Evolutionary conservation across 2,329 filamentous ascomycete species (phyloP), one percentile per base, ranked within the genome.

Genomic region (Aspergillus calidoustus): DNA sequence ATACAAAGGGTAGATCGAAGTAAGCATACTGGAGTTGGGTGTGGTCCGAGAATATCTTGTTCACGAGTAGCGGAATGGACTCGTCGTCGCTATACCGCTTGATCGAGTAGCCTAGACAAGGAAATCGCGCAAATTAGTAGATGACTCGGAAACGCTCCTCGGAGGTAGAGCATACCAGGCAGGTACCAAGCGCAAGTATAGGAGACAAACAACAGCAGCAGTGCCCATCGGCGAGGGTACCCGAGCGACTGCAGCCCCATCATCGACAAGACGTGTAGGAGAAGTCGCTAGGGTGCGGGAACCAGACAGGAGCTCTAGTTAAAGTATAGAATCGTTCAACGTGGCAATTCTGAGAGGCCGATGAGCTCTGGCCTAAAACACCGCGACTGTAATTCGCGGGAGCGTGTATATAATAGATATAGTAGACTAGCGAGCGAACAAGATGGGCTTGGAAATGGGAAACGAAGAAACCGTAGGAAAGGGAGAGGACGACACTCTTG

Each of bases 1-100:
- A 96, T 57, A 94, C 90, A 75, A 96, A 96, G 7, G 92, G 92
- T 1, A 96, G 87, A 69, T 95, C 91, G 75, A 90, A 91, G 80
- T 94, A 96, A 68, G 92, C 92, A 85, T 93, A 96, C 76, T 96
- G 92, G n/a, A 96, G 82, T 75, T 95, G 90, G 7, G 91, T 95
- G 71, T 91, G 89, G 78, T 96, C 92, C 59, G 92, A 96, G 77
- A 93, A 96, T 70, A 93, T 89, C 77, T 96, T 96, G 81, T 96
- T 96, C 66, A 95, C 91, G 59, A 94, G 87, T n/a, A 97, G 83
- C 1, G 92, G 92, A 44, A 96, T 90, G 11, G 87, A 82, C 69
- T 96, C 90, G 74, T 87, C 86, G 66, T 93, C 86, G 67, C 84
- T 84, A 75, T 96, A 96, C 72, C 87, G 92, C 73, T 89, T 90